A percentile compares a stretch with the other conserved stretches of the same genome.
Conservation (phyloP, 805 yeast genomes). For the Cyberlindnera petersonii region DNA sequence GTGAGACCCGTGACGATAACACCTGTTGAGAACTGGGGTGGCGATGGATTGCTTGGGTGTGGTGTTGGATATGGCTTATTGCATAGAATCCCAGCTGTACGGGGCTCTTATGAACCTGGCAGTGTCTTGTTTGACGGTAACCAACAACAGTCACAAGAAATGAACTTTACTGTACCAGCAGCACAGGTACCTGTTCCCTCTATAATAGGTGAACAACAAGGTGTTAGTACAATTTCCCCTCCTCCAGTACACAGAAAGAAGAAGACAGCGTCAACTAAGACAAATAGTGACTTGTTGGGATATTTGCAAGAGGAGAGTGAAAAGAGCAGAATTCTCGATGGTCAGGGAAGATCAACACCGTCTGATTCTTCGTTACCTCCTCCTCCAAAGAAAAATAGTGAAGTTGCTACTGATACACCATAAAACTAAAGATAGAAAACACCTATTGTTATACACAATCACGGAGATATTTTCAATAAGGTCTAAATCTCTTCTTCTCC, state of each 20-base stretch:
- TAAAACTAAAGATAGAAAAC: too few species aligned
- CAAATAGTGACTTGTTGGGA: slow-evolving; percentile 30
- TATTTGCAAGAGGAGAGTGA: slow-evolving; percentile 42
- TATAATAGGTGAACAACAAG: too few species aligned
- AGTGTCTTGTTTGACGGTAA: slow-evolving; percentile 36
- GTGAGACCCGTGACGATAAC: slow-evolving; percentile 84
- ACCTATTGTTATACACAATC: neutral
- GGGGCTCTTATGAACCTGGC: slow-evolving; percentile 37
- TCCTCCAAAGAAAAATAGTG: slow-evolving; percentile 34
- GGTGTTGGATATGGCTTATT: slow-evolving; percentile 91
- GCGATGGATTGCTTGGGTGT: slow-evolving; percentile 82
- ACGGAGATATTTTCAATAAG: slow-evolving; percentile 47
- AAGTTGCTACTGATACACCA: too few species aligned
- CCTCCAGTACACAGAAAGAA: slow-evolving; percentile 27
- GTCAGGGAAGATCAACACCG: slow-evolving; percentile 22
- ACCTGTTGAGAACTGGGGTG: slow-evolving; percentile 75
- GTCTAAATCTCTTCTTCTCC: slow-evolving; percentile 79
- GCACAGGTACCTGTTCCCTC: too few species aligned
- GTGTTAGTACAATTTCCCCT: slow-evolving; percentile 14
- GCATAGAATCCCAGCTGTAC: slow-evolving; percentile 76
- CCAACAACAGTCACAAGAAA: slow-evolving; percentile 11
- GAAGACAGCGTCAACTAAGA: slow-evolving; percentile 17
- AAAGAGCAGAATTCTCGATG: slow-evolving; percentile 37
- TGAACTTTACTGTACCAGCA: slow-evolving; percentile 7
- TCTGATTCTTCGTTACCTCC: slow-evolving; percentile 30